phyloP scores from a whole-genome alignment of 179 eudicot genomes.

The Patellifolia procumbens region DNA sequence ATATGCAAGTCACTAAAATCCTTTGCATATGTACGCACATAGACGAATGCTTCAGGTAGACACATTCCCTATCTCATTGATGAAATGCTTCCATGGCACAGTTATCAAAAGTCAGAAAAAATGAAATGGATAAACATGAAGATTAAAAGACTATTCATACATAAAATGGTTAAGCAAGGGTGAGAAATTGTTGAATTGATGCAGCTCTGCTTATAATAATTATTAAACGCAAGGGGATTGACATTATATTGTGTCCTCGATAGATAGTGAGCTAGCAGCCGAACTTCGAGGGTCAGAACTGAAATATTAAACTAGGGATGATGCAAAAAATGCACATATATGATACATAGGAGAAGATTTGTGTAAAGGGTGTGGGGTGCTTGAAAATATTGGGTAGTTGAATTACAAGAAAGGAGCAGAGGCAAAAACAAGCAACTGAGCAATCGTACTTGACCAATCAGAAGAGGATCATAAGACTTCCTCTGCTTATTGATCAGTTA shows the following conservation, averaged over 20 bases:
- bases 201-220: not conserved
- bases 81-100: not conserved
- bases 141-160: not conserved
- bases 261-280: not conserved
- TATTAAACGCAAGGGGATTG: too few relatives aligned
- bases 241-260: not conserved
- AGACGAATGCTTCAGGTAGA: not conserved
- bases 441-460: too few relatives aligned
- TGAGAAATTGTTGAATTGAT: not conserved
- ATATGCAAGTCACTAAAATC: not conserved
- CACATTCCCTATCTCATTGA: not conserved
- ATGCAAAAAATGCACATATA: not conserved
- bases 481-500: too few relatives aligned
- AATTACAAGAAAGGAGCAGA: too few relatives aligned
- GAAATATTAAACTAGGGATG: not conserved
- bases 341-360: too few relatives aligned
- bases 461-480: too few relatives aligned
- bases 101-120: not conserved
- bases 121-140: not conserved
- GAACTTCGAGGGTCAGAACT: not conserved
- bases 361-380: not conserved
- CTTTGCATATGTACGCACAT: constrained; percentile 4
- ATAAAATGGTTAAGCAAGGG: not conserved
- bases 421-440: too few relatives aligned
- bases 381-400: not conserved